phyloP scores from a whole-genome alignment of 2,329 filamentous ascomycete species.

The Alternaria brassicae region DNA sequence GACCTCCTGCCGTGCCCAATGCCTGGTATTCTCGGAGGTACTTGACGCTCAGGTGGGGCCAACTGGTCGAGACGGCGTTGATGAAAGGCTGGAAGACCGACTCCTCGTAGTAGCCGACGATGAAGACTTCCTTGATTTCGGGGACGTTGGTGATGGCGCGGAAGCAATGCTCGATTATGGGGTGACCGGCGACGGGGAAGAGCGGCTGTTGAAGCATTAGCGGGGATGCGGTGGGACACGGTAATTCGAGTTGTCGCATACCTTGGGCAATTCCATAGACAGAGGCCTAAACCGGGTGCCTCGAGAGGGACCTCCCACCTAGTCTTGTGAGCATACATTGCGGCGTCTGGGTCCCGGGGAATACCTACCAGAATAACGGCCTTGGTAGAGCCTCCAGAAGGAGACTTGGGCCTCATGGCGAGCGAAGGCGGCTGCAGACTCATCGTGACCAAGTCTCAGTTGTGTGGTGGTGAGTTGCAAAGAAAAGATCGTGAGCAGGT shows the following conservation, averaged over 20 bases:
- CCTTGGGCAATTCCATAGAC: constrained; percentile 95
- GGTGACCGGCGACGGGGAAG: constrained; percentile 97
- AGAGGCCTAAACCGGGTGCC: constrained; percentile 95
- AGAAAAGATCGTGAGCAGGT: neutral
- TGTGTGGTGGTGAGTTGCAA: neutral
- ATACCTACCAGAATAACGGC: constrained; percentile 85
- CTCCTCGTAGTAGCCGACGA: constrained; percentile 99
- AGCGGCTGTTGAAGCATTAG: constrained; percentile 70
- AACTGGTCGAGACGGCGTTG: constrained; percentile 84
- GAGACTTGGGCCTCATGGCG: constrained; percentile 45
- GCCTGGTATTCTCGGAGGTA: constrained; percentile 98
- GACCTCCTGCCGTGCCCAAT: constrained; percentile 90
- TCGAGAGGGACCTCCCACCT: constrained; percentile 95
- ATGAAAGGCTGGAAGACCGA: constrained; percentile 97
- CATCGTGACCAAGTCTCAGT: constrained; percentile 30
- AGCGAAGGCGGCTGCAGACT: constrained; percentile 50
- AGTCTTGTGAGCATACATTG: constrained; percentile 34
- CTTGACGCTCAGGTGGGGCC: constrained; percentile 87
- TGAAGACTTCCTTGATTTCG: constrained; percentile 92
- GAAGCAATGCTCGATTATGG: constrained; percentile 98
- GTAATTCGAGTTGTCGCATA: constrained; percentile 51
- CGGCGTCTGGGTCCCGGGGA: constrained; percentile 13
- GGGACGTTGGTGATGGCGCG: constrained; percentile 89
- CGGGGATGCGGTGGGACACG: constrained; percentile 18
- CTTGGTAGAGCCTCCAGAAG: constrained; percentile 70